Conservation (phyloP, 148 eudicot genomes). For the Cornus suecica region DNA sequence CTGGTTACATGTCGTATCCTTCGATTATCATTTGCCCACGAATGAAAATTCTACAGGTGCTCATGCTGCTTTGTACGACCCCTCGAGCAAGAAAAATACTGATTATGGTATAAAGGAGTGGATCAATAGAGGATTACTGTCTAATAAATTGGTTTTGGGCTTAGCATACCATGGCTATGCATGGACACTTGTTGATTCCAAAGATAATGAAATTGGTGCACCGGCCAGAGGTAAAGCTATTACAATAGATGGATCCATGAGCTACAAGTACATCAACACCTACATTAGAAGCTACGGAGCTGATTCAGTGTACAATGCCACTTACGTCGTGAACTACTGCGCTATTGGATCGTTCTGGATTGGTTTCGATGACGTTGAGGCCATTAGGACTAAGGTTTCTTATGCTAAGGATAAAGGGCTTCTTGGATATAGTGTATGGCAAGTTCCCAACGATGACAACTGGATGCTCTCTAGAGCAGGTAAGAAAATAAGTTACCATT, state of each 20-base stretch:
- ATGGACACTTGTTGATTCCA: slow-evolving; percentile 30
- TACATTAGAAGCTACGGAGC: slow-evolving; percentile 21
- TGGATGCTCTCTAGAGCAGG: slow-evolving; percentile 45
- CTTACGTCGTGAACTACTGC: slow-evolving; percentile 34
- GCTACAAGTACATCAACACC: slow-evolving; percentile 27
- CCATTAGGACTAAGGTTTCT: slow-evolving; percentile 40
- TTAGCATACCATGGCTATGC: slow-evolving; percentile 42
- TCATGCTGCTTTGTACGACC: slow-evolving; percentile 43
- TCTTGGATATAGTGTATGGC: slow-evolving; percentile 37
- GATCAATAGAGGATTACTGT: slow-evolving; percentile 35
- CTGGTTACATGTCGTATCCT: slow-evolving; percentile 36
- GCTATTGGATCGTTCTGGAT: slow-evolving; percentile 35
- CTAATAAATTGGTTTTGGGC: slow-evolving; percentile 32
- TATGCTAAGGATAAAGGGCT: slow-evolving; percentile 46
- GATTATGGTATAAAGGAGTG: slow-evolving; percentile 38
- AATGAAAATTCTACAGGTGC: slow-evolving; percentile 29
- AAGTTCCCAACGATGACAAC: slow-evolving; percentile 35
- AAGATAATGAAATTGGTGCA: slow-evolving; percentile 22
- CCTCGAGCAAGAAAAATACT: slow-evolving; percentile 26
- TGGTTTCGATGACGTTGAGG: slow-evolving; percentile 48
- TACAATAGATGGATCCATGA: slow-evolving; percentile 31
- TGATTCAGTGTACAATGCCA: slow-evolving; percentile 23
- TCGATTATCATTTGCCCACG: slow-evolving; percentile 31
- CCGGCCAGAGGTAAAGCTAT: slow-evolving; percentile 33
- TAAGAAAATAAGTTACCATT: background rate